phyloP scores from a whole-genome alignment of 495 filamentous ascomycete genomes.

The Aspergillus taichungensis region DNA sequence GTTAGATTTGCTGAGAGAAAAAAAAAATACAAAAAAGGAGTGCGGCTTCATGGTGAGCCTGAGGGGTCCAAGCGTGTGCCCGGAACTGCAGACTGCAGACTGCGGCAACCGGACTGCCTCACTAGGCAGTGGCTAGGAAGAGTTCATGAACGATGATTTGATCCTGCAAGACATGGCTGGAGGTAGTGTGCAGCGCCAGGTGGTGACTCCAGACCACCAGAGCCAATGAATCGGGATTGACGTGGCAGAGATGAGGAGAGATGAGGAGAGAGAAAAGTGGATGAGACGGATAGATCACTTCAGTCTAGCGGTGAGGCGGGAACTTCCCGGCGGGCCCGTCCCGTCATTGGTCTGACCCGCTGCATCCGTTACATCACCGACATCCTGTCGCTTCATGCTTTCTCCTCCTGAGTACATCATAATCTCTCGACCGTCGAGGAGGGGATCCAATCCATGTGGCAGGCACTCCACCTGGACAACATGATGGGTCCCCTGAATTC shows the following conservation, averaged over 20 bases:
- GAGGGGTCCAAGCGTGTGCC: conserved; percentile 26
- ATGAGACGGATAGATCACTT: conserved; percentile 5
- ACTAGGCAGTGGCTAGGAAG: conserved; percentile 8
- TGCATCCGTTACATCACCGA: not conserved
- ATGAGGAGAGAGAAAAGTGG: not conserved
- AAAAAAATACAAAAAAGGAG: conserved; percentile 10
- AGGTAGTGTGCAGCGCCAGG: conserved; percentile 19
- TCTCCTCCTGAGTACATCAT: not conserved
- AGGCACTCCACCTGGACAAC: not conserved
- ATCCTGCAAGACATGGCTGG: conserved; percentile 19
- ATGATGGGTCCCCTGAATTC: conserved; percentile 6
- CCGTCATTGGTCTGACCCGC: not conserved
- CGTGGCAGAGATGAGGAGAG: conserved; percentile 8
- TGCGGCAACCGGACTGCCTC: conserved; percentile 11
- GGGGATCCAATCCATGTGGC: too few species aligned
- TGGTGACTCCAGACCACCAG: conserved; percentile 6
- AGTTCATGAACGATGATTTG: conserved; percentile 18
- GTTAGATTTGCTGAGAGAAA: conserved; percentile 15
- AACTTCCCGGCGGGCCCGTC: not conserved
- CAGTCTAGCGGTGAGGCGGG: conserved; percentile 27
- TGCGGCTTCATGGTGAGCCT: not conserved
- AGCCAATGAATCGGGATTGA: conserved; percentile 12
- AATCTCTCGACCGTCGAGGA: too few species aligned
- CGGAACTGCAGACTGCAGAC: conserved; percentile 21
- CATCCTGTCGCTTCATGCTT: not conserved